Evolutionary conservation across 2,329 filamentous ascomycete genomes (phyloP), one percentile per base, ranked within the genome.

Genomic region (Talaromyces amestolkiae): DNA sequence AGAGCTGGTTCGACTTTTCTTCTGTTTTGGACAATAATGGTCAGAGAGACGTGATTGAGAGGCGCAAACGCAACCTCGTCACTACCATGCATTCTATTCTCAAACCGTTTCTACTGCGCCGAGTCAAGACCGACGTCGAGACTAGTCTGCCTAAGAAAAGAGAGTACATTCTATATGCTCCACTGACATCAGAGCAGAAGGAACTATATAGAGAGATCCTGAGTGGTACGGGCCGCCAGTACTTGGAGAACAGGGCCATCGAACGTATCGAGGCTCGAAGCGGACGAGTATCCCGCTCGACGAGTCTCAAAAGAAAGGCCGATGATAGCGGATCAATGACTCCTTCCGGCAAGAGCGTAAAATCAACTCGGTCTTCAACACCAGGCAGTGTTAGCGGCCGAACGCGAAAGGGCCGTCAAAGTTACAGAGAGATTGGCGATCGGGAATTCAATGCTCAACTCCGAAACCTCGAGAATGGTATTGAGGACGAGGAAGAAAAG

Each of bases 1-100:
- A 97, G 73, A 88, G 88, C 1, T 98, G 94, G 93, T 99, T 99
- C 68, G 94, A 99, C 76, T 99, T 99, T 72, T 95, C 91, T 0
- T 93, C 93, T 8, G 83, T 99, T 1, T 87, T 96, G 64, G 92
- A 98, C 66, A 92, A 93, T 69, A 85, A 90, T 41, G 89, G 88
- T 0, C 90, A 92, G 1, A 88, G 91, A 59, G 87, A 93, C 53
- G 90, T 96, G 61, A 89, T 89, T 3, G 91, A 96, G 71, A 87
- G 91, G 63, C 87, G 89, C 59, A 91, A 91, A 73, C 87, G 90
- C 68, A 91, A 90, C 60, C 80, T 95, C 1, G 89, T 96, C 1
- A 88, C 93, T 61, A 97, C 94, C 68, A 91, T 99, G 65, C 95
- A 99, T 73, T 87, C 94, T 0, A 93, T 99, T 27, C 79, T 99